Conservation (phyloP, 176 grass and related monocot genomes). For the Lolium rigidum region DNA sequence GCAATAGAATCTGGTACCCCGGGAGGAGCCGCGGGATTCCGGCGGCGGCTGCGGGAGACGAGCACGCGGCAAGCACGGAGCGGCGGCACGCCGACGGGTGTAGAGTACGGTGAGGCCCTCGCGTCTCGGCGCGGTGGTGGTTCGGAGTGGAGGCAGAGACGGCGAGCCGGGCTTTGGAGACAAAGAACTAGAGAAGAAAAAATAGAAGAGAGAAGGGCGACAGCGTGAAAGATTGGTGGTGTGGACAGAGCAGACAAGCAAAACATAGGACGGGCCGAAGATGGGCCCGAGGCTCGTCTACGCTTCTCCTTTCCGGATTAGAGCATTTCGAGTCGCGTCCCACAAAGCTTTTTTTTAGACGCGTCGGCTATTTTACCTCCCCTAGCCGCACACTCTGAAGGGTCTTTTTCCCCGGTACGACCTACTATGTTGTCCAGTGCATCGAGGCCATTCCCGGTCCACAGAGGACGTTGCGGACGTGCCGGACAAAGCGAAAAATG, state of each 20-base stretch:
- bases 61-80: neutral
- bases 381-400: too few relatives aligned
- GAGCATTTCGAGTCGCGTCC: too few relatives aligned
- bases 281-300: neutral
- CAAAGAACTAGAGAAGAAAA: neutral
- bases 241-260: slow-evolving; percentile 1
- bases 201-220: neutral
- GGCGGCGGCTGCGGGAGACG: neutral
- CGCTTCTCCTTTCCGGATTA: too few relatives aligned
- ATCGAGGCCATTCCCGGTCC: too few relatives aligned
- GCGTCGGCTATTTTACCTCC: too few relatives aligned
- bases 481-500: too few relatives aligned
- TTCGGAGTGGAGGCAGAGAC: slow-evolving; percentile 9
- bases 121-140: neutral
- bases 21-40: slow-evolving; percentile 4
- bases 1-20: slow-evolving; percentile 1
- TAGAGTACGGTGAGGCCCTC: neutral
- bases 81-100: neutral
- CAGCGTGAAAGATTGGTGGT: slow-evolving; percentile 25
- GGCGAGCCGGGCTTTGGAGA: slow-evolving; percentile 30
- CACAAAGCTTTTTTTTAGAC: too few relatives aligned
- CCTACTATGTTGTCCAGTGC: too few relatives aligned
- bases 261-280: neutral
- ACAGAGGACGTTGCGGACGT: too few relatives aligned
- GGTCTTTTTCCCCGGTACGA: too few relatives aligned